These are phyloP conservation scores for Skeletonema costatum DNA, from an alignment of 108 stramenopile species.

Conservation along the genomic window DNA sequence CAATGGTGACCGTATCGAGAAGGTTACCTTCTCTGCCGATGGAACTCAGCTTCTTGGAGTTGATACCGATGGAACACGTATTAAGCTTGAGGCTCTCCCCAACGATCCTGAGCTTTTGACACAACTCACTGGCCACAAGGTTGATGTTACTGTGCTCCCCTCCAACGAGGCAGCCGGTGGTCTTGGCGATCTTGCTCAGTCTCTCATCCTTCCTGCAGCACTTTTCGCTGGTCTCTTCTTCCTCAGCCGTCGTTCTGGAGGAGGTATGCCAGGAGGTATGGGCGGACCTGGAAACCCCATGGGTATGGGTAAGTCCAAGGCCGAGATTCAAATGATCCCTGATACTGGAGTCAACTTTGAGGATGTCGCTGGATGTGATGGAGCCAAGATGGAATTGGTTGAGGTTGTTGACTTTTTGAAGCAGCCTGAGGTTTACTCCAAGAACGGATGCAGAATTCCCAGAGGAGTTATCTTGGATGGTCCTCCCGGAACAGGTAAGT, in stretches of 20 bases:
- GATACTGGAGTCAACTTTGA: slow-evolving; percentile 90
- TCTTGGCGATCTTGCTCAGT: slow-evolving; percentile 80
- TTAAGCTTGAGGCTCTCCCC: slow-evolving; percentile 56
- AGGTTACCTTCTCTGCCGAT: slow-evolving; percentile 87
- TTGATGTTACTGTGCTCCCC: slow-evolving; percentile 89
- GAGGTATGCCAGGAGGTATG: slow-evolving; percentile 56
- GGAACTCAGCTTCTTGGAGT: slow-evolving; percentile 87
- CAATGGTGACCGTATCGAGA: slow-evolving; percentile 64
- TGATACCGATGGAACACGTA: slow-evolving; percentile 86
- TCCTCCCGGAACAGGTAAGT: slow-evolving; percentile 98
- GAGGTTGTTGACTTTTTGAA: slow-evolving; percentile 98
- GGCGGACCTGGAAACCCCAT: slow-evolving; percentile 84
- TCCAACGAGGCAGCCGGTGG: slow-evolving; percentile 74
- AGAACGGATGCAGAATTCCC: slow-evolving; percentile 87
- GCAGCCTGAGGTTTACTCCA: slow-evolving; percentile 87
- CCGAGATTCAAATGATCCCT: slow-evolving; percentile 74
- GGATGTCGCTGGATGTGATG: slow-evolving; percentile 96
- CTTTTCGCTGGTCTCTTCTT: slow-evolving; percentile 94
- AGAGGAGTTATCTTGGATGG: slow-evolving; percentile 97
- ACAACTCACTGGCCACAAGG: slow-evolving; percentile 91
- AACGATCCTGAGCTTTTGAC: slow-evolving; percentile 80
- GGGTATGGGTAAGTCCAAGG: slow-evolving; percentile 90
- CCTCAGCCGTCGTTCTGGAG: slow-evolving; percentile 78
- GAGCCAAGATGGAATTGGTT: slow-evolving; percentile 91
- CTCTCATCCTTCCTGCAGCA: slow-evolving; percentile 83